These are phyloP conservation scores for Claviceps fusiformis DNA, from an alignment of 2,329 filamentous ascomycete species.

Conservation along the genomic window DNA sequence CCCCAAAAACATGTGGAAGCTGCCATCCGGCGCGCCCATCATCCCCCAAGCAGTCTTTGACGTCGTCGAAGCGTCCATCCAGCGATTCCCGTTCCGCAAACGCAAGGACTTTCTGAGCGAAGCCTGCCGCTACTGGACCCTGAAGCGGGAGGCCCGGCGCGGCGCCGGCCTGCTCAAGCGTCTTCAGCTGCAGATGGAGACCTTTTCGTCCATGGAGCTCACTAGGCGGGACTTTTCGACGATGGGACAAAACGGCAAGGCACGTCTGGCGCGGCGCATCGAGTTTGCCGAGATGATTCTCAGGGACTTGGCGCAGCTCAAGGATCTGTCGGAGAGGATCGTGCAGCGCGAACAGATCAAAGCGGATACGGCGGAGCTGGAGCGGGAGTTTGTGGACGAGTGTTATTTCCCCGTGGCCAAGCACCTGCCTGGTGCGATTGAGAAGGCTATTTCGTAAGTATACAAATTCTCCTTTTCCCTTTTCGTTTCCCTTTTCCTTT, in stretches of 20 bases:
- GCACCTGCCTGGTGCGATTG: conserved; percentile 62
- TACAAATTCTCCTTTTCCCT: background rate
- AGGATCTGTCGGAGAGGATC: conserved; percentile 53
- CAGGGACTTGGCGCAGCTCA: conserved; percentile 64
- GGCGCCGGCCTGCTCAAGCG: conserved; percentile 87
- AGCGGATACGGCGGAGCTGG: conserved; percentile 59
- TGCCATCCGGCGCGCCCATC: conserved; percentile 88
- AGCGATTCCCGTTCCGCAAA: conserved; percentile 66
- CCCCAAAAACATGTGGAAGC: conserved; percentile 54
- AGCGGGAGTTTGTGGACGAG: conserved; percentile 69
- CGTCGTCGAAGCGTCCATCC: conserved; percentile 69
- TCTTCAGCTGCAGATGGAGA: conserved; percentile 86
- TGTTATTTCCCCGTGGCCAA: conserved; percentile 84
- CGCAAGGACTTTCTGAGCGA: conserved; percentile 88
- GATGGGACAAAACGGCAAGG: conserved; percentile 75
- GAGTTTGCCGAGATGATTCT: conserved; percentile 72
- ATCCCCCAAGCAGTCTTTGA: conserved; percentile 83
- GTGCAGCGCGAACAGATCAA: conserved; percentile 68
- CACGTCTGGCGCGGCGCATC: conserved; percentile 66
- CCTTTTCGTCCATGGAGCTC: conserved; percentile 94
- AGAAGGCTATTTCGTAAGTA: conserved; percentile 67
- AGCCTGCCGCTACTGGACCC: conserved; percentile 92
- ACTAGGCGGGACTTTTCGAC: conserved; percentile 90
- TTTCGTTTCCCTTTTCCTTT: background rate
- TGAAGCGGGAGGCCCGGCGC: conserved; percentile 85